Percentiles rank a stretch among this genome's conserved stretches.
Conservation (phyloP, 331 rosid species). For the Quercus phellos region DNA sequence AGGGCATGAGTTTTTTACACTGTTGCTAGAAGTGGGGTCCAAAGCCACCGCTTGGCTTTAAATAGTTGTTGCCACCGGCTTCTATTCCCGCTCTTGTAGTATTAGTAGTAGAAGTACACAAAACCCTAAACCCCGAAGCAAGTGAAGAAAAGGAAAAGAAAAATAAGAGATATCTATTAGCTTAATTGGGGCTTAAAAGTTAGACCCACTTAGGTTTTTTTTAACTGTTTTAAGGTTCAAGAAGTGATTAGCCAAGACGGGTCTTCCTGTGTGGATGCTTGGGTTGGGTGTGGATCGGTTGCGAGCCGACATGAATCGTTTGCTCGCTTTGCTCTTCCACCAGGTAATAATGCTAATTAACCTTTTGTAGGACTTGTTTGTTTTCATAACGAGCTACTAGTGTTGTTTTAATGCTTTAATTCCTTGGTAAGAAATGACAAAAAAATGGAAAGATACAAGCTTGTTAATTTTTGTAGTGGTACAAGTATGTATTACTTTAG, state of each 20-base stretch:
- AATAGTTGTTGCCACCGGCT: conserved; percentile 16
- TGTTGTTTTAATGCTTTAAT: no score
- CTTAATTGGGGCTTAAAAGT: background rate
- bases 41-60: conserved; percentile 5
- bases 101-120: background rate
- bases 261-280: conserved; percentile 96
- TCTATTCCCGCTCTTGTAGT: conserved; percentile 28
- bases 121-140: conserved; percentile 21
- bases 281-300: conserved; percentile 78
- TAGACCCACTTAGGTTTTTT: background rate
- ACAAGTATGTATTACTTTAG: no score
- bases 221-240: background rate
- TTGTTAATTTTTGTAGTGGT: no score
- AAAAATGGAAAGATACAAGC: no score
- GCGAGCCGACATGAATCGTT: conserved; percentile 95
- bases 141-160: background rate
- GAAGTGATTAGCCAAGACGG: conserved; percentile 69
- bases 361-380: no score
- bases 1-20: background rate
- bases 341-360: conserved; percentile 38
- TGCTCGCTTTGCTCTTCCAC: conserved; percentile 89
- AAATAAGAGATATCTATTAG: background rate
- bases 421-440: no score
- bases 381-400: no score
- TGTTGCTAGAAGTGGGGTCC: conserved; percentile 21